Conservation (phyloP, 2,329 filamentous ascomycete species). For the Ophiostoma australiae region DNA sequence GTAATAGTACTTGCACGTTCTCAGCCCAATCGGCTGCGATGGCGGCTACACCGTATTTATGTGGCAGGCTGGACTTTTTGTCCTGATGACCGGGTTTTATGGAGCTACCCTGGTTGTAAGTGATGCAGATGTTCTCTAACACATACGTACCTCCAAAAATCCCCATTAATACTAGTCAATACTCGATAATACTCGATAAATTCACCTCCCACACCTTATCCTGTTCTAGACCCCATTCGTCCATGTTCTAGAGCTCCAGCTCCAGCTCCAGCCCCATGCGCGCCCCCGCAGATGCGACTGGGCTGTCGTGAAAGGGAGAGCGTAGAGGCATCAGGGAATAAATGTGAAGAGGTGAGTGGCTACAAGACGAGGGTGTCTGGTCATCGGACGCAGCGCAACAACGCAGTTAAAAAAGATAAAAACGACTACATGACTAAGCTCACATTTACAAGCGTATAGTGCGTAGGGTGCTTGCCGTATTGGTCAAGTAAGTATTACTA, state of each 20-base stretch:
- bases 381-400: neutral
- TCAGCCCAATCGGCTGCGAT: slow-evolving; percentile 10
- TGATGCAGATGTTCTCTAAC: neutral
- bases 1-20: slow-evolving; percentile 2
- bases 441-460: neutral
- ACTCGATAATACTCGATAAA: neutral
- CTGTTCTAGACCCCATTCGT: slow-evolving; percentile 5
- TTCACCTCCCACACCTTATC: neutral
- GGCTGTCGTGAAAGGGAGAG: slow-evolving; percentile 1
- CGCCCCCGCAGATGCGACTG: neutral
- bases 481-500: no score
- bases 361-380: neutral
- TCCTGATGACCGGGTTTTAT: slow-evolving; percentile 13
- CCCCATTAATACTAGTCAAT: neutral
- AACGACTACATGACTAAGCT: neutral
- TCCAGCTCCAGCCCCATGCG: neutral
- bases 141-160: neutral
- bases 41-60: neutral
- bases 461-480: neutral
- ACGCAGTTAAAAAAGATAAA: neutral
- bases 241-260: neutral
- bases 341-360: neutral
- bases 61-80: slow-evolving; percentile 10
- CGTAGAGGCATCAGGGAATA: neutral
- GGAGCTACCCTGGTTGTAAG: neutral